phyloP scores from a whole-genome alignment of 208 protist genomes.

The Wallacemonas collosoma region DNA sequence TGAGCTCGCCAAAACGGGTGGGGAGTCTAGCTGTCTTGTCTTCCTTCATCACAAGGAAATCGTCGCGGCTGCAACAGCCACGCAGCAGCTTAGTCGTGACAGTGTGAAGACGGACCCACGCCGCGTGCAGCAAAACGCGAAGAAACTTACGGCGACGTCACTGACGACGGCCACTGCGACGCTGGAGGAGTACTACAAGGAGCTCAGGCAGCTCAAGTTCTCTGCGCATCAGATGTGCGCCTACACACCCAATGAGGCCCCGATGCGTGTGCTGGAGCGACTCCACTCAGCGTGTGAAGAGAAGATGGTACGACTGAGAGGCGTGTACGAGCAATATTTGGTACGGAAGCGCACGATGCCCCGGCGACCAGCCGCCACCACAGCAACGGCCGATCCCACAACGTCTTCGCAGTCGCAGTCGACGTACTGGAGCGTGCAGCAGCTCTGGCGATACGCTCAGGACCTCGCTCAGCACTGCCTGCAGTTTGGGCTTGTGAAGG shows the following conservation, averaged over 20 bases:
- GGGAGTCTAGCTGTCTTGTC: slow-evolving; percentile 55
- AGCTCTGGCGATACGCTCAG: slow-evolving; percentile 69
- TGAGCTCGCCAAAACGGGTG: slow-evolving; percentile 44
- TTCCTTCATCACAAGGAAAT: slow-evolving; percentile 62
- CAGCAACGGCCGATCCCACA: slow-evolving; percentile 5
- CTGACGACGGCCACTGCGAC: slow-evolving; percentile 26
- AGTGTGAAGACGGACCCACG: slow-evolving; percentile 12
- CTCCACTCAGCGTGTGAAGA: slow-evolving; percentile 47
- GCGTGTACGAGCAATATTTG: slow-evolving; percentile 33
- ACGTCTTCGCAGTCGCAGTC: neutral
- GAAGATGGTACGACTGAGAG: slow-evolving; percentile 26
- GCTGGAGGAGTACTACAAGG: slow-evolving; percentile 68
- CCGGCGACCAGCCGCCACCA: slow-evolving; percentile 22
- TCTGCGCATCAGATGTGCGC: slow-evolving; percentile 65
- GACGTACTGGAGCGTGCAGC: slow-evolving; percentile 50
- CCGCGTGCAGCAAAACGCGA: slow-evolving; percentile 25
- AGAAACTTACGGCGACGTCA: slow-evolving; percentile 31
- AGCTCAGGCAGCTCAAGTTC: slow-evolving; percentile 60
- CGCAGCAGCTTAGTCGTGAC: neutral
- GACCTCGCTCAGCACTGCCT: slow-evolving; percentile 75
- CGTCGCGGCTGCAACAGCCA: slow-evolving; percentile 22
- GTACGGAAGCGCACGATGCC: slow-evolving; percentile 27
- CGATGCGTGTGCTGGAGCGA: slow-evolving; percentile 66
- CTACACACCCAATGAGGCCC: slow-evolving; percentile 67
- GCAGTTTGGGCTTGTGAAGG: slow-evolving; percentile 68